Percentiles rank a stretch among this genome's conserved stretches.
Evolutionary conservation across 306 rosid genomes (phyloP).

Genomic region (Senna siamea): DNA sequence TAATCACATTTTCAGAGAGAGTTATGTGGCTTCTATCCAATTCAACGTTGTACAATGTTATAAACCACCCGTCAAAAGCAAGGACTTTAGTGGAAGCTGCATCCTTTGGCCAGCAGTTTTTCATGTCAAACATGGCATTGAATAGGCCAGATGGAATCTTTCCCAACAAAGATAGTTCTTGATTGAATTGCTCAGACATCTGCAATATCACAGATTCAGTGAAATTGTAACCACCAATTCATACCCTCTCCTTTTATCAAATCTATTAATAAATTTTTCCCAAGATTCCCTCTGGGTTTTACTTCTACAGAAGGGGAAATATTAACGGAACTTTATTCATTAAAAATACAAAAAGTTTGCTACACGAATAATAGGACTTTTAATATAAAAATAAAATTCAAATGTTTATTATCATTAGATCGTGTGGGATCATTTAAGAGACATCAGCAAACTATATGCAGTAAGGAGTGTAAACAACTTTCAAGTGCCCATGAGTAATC

Average conservation of each 20-base stretch:
- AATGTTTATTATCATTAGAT: too few relatives aligned
- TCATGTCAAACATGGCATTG: conserved; percentile 73
- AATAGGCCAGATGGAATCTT: conserved; percentile 86
- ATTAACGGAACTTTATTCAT: too few relatives aligned
- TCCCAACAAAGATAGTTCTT: conserved; percentile 62
- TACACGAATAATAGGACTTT: not conserved
- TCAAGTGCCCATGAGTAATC: too few relatives aligned
- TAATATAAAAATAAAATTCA: too few relatives aligned
- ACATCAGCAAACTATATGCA: not conserved
- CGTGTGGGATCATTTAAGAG: not conserved
- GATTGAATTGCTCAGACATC: conserved; percentile 90
- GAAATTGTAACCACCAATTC: too few relatives aligned
- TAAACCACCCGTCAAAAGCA: conserved; percentile 82
- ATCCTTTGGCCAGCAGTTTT: conserved; percentile 75
- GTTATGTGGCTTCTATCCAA: conserved; percentile 62
- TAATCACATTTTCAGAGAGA: conserved; percentile 61
- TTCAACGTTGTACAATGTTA: conserved; percentile 70
- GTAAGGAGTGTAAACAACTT: not conserved
- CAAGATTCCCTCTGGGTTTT: too few relatives aligned
- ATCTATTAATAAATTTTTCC: not conserved
- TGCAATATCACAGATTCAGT: too few relatives aligned
- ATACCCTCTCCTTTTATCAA: conserved; percentile 11
- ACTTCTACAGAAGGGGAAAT: too few relatives aligned
- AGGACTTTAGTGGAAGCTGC: conserved; percentile 66
- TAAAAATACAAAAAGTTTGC: too few relatives aligned